Percentiles rank a stretch among this genome's conserved stretches.
These are phyloP conservation scores for Pontederia paniculata DNA, from an alignment of 176 grass and related monocot genomes.

Conservation along the genomic window DNA sequence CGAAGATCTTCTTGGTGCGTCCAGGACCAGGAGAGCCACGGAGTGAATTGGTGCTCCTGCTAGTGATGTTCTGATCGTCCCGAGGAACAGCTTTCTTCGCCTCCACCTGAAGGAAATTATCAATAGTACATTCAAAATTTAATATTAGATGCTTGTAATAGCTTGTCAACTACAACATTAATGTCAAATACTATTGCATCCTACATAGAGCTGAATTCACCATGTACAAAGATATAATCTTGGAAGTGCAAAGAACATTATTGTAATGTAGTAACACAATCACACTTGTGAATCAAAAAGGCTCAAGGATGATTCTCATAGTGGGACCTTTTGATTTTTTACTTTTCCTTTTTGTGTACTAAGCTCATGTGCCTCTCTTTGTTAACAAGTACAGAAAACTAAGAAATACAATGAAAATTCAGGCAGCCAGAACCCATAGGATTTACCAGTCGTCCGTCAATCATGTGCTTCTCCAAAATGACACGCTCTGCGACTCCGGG, in stretches of 20 bases:
- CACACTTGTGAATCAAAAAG: no score
- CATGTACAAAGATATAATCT: no score
- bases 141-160: constrained; percentile 12
- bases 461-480: constrained; percentile 89
- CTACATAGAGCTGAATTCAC: no score
- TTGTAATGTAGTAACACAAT: no score
- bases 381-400: not conserved
- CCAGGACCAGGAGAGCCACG: constrained; percentile 54
- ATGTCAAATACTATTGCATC: not conserved
- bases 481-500: constrained; percentile 50
- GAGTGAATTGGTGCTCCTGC: constrained; percentile 51
- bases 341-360: no score
- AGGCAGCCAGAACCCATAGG: not conserved
- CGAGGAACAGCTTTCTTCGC: constrained; percentile 90
- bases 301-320: no score
- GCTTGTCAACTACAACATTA: not conserved
- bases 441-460: constrained; percentile 88
- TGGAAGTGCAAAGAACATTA: no score
- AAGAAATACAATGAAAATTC: not conserved
- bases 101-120: constrained; percentile 54
- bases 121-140: constrained; percentile 16
- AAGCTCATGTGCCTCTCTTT: no score
- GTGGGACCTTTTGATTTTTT: no score
- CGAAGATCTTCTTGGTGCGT: constrained; percentile 90
- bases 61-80: constrained; percentile 65